Conservation (phyloP, 2,329 filamentous ascomycete species). For the Pestalotiopsis sp. region DNA sequence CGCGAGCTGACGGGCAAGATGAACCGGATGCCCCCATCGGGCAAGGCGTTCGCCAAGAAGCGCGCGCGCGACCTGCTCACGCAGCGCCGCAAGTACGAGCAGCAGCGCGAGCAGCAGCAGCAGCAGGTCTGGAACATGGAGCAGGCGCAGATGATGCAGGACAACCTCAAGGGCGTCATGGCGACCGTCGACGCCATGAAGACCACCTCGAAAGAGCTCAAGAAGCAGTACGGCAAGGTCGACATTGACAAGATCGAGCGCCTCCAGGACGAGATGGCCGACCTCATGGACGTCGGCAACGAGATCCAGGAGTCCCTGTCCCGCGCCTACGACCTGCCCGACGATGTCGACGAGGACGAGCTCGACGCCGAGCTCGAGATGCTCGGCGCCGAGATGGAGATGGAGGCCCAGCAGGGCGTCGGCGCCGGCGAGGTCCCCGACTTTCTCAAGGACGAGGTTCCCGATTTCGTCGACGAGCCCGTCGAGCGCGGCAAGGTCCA, state of each 20-base stretch:
- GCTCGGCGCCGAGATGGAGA: slow-evolving; percentile 88
- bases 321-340: slow-evolving; percentile 88
- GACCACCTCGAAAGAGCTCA: slow-evolving; percentile 89
- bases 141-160: slow-evolving; percentile 96
- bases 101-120: slow-evolving; percentile 89
- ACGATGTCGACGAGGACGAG: slow-evolving; percentile 96
- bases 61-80: slow-evolving; percentile 52
- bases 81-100: slow-evolving; percentile 95
- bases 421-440: slow-evolving; percentile 67
- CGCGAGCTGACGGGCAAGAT: slow-evolving; percentile 85
- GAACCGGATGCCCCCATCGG: slow-evolving; percentile 67
- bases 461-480: slow-evolving; percentile 90
- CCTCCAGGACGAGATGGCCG: slow-evolving; percentile 98
- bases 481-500: slow-evolving; percentile 78
- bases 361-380: slow-evolving; percentile 95
- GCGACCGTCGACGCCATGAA: slow-evolving; percentile 97
- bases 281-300: slow-evolving; percentile 95
- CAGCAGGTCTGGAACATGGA: slow-evolving; percentile 99
- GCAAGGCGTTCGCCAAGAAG: slow-evolving; percentile 55
- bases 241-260: slow-evolving; percentile 97
- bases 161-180: slow-evolving; percentile 98
- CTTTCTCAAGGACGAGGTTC: slow-evolving; percentile 88
- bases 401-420: slow-evolving; percentile 63
- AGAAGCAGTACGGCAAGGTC: slow-evolving; percentile 94
- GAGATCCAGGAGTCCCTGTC: slow-evolving; percentile 96